These are phyloP conservation scores for Guyanaporus albipodus DNA, from an alignment of 768 basidiomycete genomes.

Conservation along the genomic window DNA sequence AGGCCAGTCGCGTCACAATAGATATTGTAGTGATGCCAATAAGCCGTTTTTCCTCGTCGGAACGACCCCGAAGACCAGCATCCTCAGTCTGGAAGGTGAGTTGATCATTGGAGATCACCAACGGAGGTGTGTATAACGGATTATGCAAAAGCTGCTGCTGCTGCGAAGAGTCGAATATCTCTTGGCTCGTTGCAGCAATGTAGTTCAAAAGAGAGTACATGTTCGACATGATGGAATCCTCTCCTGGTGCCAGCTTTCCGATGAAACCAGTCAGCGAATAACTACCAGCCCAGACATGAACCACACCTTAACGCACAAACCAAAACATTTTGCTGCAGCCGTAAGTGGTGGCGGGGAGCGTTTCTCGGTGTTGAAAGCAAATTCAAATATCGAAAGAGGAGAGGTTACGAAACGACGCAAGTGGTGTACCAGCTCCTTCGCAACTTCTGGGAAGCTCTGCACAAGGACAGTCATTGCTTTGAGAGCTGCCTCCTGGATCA, in stretches of 20 bases:
- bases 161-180: slow-evolving; percentile 54
- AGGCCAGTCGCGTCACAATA: slow-evolving; percentile 80
- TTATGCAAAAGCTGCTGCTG: slow-evolving; percentile 41
- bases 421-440: slow-evolving; percentile 67
- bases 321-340: slow-evolving; percentile 87
- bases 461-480: slow-evolving; percentile 83
- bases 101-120: slow-evolving; percentile 39
- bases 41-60: slow-evolving; percentile 80
- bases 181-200: slow-evolving; percentile 80
- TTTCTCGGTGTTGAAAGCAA: slow-evolving; percentile 70
- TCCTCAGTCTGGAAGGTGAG: slow-evolving; percentile 56
- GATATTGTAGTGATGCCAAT: slow-evolving; percentile 90
- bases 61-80: slow-evolving; percentile 57
- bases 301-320: slow-evolving; percentile 77
- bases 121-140: slow-evolving; percentile 35
- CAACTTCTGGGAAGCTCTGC: slow-evolving; percentile 81
- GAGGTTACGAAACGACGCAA: slow-evolving; percentile 86
- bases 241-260: slow-evolving; percentile 71
- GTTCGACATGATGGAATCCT: slow-evolving; percentile 89
- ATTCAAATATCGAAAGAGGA: slow-evolving; percentile 84
- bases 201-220: slow-evolving; percentile 96
- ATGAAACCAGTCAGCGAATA: slow-evolving; percentile 5
- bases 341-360: slow-evolving; percentile 73
- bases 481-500: slow-evolving; percentile 87
- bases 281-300: not conserved